A percentile compares a stretch with the other conserved stretches of the same genome.
Conservation (phyloP, 2,329 filamentous ascomycete species). For the Beauveria varroae region DNA sequence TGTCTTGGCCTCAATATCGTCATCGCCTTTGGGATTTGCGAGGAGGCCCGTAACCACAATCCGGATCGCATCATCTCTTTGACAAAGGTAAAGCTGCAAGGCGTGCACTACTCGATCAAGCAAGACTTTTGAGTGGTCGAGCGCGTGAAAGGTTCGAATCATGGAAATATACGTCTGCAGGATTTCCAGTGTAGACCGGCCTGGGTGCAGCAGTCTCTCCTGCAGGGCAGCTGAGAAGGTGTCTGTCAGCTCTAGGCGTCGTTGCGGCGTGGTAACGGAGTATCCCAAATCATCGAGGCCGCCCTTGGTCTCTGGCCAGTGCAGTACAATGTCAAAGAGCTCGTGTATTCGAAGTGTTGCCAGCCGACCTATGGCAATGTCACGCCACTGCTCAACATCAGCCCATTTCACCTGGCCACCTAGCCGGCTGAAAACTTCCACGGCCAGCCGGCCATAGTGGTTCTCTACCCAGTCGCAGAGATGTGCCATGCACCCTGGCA, state of each 20-base stretch:
- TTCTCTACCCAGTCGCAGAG: slow-evolving; percentile 63
- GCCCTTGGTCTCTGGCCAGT: slow-evolving; percentile 64
- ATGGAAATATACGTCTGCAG: slow-evolving; percentile 71
- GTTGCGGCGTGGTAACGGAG: slow-evolving; percentile 59
- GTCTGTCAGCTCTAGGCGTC: slow-evolving; percentile 62
- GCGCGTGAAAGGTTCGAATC: slow-evolving; percentile 66
- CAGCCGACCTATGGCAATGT: slow-evolving; percentile 60
- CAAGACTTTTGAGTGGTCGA: slow-evolving; percentile 72
- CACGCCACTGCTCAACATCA: slow-evolving; percentile 62
- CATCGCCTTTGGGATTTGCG: slow-evolving; percentile 49
- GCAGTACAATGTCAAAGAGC: slow-evolving; percentile 71
- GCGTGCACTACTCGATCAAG: slow-evolving; percentile 66
- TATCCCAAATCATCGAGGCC: slow-evolving; percentile 68
- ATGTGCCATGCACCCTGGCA: slow-evolving; percentile 49
- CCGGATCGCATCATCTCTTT: slow-evolving; percentile 68
- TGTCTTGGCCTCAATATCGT: slow-evolving; percentile 35
- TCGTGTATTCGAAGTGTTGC: slow-evolving; percentile 62
- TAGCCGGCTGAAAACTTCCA: slow-evolving; percentile 49
- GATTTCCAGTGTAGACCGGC: slow-evolving; percentile 68
- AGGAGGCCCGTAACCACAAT: slow-evolving; percentile 70
- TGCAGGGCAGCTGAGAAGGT: slow-evolving; percentile 60
- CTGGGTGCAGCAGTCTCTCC: slow-evolving; percentile 63
- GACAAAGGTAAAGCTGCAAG: slow-evolving; percentile 68
- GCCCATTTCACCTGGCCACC: slow-evolving; percentile 39
- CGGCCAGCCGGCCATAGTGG: slow-evolving; percentile 55